Percentiles rank a stretch among this genome's conserved stretches.
Conservation (phyloP, 257 asterid species). For the Salvia hispanica region DNA sequence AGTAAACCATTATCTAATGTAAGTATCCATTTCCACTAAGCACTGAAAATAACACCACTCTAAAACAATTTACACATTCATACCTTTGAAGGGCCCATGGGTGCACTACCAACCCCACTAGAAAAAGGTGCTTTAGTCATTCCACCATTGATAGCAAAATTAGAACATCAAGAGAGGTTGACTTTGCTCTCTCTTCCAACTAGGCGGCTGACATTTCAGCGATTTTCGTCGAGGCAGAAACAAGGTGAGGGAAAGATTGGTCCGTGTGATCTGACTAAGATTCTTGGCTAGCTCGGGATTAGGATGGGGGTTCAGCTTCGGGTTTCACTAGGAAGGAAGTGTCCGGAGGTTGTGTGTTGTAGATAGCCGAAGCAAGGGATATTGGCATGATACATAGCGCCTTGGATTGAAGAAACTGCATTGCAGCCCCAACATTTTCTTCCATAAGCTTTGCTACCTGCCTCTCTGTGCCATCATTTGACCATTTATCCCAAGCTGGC, state of each 20-base stretch:
- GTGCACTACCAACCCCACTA: slow-evolving; percentile 65
- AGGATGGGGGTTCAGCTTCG: slow-evolving; percentile 65
- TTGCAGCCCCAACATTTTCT: slow-evolving; percentile 91
- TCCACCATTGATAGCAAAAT: slow-evolving; percentile 57
- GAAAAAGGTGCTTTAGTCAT: slow-evolving; percentile 59
- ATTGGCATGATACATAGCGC: slow-evolving; percentile 96
- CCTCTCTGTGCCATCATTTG: slow-evolving; percentile 86
- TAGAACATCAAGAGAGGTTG: slow-evolving; percentile 50
- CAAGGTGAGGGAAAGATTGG: background rate
- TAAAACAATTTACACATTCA: slow-evolving; percentile 33
- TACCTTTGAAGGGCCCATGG: slow-evolving; percentile 51
- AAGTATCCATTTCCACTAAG: slow-evolving; percentile 41
- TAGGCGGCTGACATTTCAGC: slow-evolving; percentile 10
- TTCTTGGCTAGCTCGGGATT: slow-evolving; percentile 26
- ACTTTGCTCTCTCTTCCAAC: slow-evolving; percentile 45
- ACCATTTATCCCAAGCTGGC: slow-evolving; percentile 98
- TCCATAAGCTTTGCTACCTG: slow-evolving; percentile 98
- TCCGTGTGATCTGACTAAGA: slow-evolving; percentile 54
- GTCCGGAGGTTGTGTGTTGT: slow-evolving; percentile 79
- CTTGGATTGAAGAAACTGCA: slow-evolving; percentile 95
- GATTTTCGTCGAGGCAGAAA: slow-evolving; percentile 34
- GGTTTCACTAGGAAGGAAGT: slow-evolving; percentile 59
- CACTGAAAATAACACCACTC: slow-evolving; percentile 43
- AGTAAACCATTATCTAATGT: slow-evolving; percentile 43
- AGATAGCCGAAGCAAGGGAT: slow-evolving; percentile 90